These are phyloP conservation scores for Diutina siamensis DNA, from an alignment of 1,139 yeast genomes.

Conservation along the genomic window DNA sequence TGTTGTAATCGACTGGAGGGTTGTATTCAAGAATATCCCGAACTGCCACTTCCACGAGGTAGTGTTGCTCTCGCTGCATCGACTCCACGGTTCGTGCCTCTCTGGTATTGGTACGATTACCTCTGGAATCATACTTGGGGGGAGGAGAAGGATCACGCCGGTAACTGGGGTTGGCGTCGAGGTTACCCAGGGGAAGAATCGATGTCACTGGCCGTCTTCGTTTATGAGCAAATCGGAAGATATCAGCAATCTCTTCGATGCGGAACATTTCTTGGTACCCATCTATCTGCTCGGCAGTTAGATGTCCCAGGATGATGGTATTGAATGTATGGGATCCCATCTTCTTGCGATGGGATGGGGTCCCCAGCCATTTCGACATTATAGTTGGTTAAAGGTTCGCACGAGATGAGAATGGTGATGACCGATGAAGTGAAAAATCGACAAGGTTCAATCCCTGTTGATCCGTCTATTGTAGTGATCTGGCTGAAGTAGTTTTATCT, in stretches of 20 bases:
- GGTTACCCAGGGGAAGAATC: constrained; percentile 25
- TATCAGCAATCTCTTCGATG: constrained; percentile 59
- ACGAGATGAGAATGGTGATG: no score
- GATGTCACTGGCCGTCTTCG: constrained; percentile 32
- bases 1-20: constrained; percentile 75
- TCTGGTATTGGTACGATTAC: constrained; percentile 77
- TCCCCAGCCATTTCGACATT: constrained; percentile 34
- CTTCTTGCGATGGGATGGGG: constrained; percentile 20
- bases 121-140: constrained; percentile 74
- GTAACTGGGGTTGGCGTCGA: constrained; percentile 15
- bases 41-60: constrained; percentile 62
- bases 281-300: constrained; percentile 79
- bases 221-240: constrained; percentile 38
- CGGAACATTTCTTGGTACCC: constrained; percentile 69
- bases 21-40: constrained; percentile 64
- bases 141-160: constrained; percentile 81
- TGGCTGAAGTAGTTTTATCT: no score
- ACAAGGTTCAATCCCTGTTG: no score
- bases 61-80: constrained; percentile 71
- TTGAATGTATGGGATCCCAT: constrained; percentile 23
- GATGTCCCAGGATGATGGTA: constrained; percentile 35
- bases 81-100: constrained; percentile 52
- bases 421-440: no score
- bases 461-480: no score
- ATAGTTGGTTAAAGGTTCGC: background rate